Percentiles rank a stretch among this genome's conserved stretches.
These are phyloP conservation scores for Diaporthe humulicola DNA, from an alignment of 2,329 filamentous ascomycete species.

Conservation along the genomic window DNA sequence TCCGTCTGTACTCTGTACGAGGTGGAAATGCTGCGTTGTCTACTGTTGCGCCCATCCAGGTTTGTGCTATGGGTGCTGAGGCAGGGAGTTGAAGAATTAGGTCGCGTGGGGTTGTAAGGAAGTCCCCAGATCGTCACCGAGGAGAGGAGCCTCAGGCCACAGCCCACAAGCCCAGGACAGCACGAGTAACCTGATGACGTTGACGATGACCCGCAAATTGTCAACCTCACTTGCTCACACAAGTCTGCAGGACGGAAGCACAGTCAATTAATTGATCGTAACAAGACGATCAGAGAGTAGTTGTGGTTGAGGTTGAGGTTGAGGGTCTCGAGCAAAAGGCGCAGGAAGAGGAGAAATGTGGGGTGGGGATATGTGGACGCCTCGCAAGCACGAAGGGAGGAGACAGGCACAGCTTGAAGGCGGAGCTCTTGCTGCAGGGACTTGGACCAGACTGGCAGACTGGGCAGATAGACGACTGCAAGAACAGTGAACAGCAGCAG, in stretches of 20 bases:
- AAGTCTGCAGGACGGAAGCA: background rate
- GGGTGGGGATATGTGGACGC: slow-evolving; percentile 7
- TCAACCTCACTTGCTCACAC: background rate
- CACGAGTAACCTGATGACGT: background rate
- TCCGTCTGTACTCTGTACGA: slow-evolving; percentile 21
- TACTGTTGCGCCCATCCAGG: background rate
- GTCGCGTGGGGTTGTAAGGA: slow-evolving; percentile 8
- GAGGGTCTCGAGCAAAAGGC: slow-evolving; percentile 5
- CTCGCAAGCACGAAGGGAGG: background rate
- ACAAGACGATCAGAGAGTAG: background rate
- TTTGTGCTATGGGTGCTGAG: background rate
- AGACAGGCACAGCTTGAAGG: background rate
- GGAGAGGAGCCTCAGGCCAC: slow-evolving; percentile 7
- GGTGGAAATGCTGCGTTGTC: background rate
- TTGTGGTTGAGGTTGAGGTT: background rate
- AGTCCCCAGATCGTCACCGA: slow-evolving; percentile 16
- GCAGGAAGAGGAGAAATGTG: background rate
- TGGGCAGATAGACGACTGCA: background rate
- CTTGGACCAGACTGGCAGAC: background rate
- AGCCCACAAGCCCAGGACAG: background rate
- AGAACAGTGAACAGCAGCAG: background rate
- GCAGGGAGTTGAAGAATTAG: slow-evolving; percentile 3
- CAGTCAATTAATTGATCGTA: background rate
- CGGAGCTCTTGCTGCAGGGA: background rate
- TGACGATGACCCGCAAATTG: background rate